Base-by-base conservation (phyloP, 306 rosid species). In the Cucurbita argyrosperma region DNA sequence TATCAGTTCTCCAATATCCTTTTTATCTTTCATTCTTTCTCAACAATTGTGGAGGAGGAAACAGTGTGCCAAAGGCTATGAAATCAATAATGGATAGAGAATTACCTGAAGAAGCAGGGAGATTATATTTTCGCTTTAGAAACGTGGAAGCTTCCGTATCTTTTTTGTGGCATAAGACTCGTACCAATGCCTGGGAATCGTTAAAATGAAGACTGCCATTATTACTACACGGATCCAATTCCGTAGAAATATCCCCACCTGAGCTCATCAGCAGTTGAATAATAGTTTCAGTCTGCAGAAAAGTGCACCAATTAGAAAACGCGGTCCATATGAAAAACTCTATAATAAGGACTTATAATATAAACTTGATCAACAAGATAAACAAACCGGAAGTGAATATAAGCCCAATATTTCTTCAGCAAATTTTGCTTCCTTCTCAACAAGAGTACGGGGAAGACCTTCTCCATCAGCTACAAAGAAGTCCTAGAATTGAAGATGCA, bases 161-260 rank as follows among this genome's bases (percentile, higher is more conserved):
- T 76, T 83, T 86, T 78, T 83, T 83, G 86, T 86, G 90, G 81
- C 87, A 86, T 39, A 86, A 59, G 57, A 86, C 64, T 60, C 87
- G 84, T 61, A 86, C 73, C 53, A 83, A 76, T 30, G 84, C 80
- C 62, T 83, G 87, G 9, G 85, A 81, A 19, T 80, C 84, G 7
- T 79, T 60, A 38, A 85, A 72, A 11, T 56, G 69, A 38, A 45
- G 55, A 30, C 35, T 50, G 40, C 55, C 81, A 62, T 81, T 68
- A 13, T 46, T 58, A 59, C 70, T 79, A 51, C 23, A 69, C 8
- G 81, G 75, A 75, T 86, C 81, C 75, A 79, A 63, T 61, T 81
- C 86, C 47, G 50, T 26, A 2, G 86, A 80, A 70, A 55, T 76
- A 62, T 82, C 77, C 69, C 82, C 84, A 39, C 87, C 80, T 76